Percentiles rank a stretch among this genome's conserved stretches.
phyloP scores from a whole-genome alignment of 108 stramenopile genomes.

The Cyclotella sp. region DNA sequence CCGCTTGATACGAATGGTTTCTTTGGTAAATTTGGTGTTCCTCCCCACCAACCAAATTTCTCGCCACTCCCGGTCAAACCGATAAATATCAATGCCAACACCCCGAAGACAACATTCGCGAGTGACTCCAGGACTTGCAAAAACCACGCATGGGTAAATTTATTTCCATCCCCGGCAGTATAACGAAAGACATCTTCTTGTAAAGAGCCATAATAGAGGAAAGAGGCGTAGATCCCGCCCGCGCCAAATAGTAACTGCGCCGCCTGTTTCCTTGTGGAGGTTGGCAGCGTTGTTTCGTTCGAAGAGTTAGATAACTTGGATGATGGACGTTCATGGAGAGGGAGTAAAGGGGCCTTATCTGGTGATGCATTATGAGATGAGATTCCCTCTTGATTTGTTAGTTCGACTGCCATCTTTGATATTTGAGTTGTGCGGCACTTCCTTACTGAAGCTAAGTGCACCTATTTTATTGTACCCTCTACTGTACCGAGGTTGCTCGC shows the following conservation, averaged over 20 bases:
- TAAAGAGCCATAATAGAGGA: constrained; percentile 80
- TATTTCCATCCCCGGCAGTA: constrained; percentile 56
- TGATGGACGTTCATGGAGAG: constrained; percentile 7
- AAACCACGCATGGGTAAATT: constrained; percentile 77
- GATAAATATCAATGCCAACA: constrained; percentile 47
- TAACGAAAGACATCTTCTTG: constrained; percentile 91
- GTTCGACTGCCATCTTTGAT: constrained; percentile 8
- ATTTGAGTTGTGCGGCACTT: neutral
- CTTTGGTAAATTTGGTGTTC: constrained; percentile 53
- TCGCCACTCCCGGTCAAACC: constrained; percentile 32
- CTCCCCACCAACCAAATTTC: constrained; percentile 39
- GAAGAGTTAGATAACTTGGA: neutral
- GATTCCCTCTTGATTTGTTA: constrained; percentile 3
- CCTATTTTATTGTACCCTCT: no score
- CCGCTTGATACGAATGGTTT: constrained; percentile 62
- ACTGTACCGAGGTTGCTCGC: no score
- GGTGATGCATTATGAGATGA: neutral
- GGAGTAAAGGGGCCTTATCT: constrained; percentile 9
- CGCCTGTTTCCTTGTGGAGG: constrained; percentile 40
- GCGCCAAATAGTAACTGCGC: constrained; percentile 66
- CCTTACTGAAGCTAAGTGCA: no score
- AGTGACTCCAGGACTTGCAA: constrained; percentile 76
- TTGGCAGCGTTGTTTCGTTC: neutral
- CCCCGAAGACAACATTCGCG: constrained; percentile 67
- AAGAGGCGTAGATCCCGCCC: constrained; percentile 85